phyloP scores from a whole-genome alignment of 768 basidiomycete genomes.

The Mycena chlorophos region DNA sequence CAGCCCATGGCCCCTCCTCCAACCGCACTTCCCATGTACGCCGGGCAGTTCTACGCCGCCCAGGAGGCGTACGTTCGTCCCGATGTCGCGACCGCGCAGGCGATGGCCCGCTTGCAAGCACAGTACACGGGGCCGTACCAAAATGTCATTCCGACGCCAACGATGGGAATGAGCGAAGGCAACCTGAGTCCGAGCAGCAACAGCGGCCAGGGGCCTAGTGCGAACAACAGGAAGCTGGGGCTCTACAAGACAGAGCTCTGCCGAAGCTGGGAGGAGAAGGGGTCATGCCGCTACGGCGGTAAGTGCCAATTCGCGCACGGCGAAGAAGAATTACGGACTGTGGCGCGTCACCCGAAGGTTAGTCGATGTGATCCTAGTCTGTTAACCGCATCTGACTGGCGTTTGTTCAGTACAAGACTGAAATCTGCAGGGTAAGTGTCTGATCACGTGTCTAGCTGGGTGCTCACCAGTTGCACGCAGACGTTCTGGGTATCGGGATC shows the following conservation, averaged over 20 bases:
- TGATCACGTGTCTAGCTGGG: slow-evolving; percentile 6
- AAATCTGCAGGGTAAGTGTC: slow-evolving; percentile 79
- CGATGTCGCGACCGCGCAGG: slow-evolving; percentile 54
- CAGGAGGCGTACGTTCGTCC: slow-evolving; percentile 56
- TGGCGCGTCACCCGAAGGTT: slow-evolving; percentile 89
- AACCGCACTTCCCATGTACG: slow-evolving; percentile 60
- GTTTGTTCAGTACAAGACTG: slow-evolving; percentile 77
- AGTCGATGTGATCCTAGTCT: slow-evolving; percentile 21
- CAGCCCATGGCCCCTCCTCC: slow-evolving; percentile 44
- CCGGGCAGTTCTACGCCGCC: slow-evolving; percentile 67
- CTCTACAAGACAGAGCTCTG: slow-evolving; percentile 91
- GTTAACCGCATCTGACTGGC: slow-evolving; percentile 18
- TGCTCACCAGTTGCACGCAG: slow-evolving; percentile 39
- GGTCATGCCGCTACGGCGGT: slow-evolving; percentile 77
- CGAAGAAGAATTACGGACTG: slow-evolving; percentile 81
- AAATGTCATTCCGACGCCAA: slow-evolving; percentile 31
- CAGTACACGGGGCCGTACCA: slow-evolving; percentile 59
- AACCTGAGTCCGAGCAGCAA: slow-evolving; percentile 46
- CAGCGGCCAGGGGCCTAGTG: slow-evolving; percentile 69
- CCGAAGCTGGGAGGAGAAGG: slow-evolving; percentile 92
- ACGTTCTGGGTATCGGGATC: slow-evolving; percentile 95
- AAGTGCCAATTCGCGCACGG: slow-evolving; percentile 96
- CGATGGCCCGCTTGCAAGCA: slow-evolving; percentile 65
- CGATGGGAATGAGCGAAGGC: slow-evolving; percentile 32
- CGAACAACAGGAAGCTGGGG: slow-evolving; percentile 88